phyloP scores from a whole-genome alignment of 208 protist genomes.

The Vickermania spadyakhi region DNA sequence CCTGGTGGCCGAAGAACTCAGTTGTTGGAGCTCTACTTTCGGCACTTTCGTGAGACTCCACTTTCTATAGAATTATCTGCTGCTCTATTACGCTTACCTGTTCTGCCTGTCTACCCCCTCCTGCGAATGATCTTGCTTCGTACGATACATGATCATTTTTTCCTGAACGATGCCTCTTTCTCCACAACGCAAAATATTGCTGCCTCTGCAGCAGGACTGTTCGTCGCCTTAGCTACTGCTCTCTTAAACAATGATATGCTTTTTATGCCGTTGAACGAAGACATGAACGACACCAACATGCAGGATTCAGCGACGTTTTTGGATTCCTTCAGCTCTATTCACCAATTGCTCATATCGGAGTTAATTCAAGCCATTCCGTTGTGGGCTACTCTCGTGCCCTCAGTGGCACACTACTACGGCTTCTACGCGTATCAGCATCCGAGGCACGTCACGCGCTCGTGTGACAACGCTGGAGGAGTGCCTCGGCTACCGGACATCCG shows the following conservation, averaged over 20 bases:
- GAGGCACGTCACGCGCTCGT: constrained; percentile 44
- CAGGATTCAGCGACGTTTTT: too few relatives aligned
- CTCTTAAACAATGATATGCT: constrained; percentile 19
- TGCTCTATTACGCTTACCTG: neutral
- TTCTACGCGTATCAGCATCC: neutral
- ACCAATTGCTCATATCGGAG: constrained; percentile 12
- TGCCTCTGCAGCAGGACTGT: neutral
- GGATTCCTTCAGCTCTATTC: constrained; percentile 14
- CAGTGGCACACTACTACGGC: constrained; percentile 2
- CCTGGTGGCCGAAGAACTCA: neutral
- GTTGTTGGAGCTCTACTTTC: neutral
- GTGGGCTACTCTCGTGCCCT: constrained; percentile 6
- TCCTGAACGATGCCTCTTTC: neutral
- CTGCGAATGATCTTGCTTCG: neutral
- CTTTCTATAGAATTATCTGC: neutral
- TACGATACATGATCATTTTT: neutral
- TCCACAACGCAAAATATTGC: neutral
- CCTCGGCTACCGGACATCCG: too few relatives aligned
- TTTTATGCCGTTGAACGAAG: constrained; percentile 11
- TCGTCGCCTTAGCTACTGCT: constrained; percentile 5
- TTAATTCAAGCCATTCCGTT: constrained; percentile 3
- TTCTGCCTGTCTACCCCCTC: neutral
- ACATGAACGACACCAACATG: constrained; percentile 10
- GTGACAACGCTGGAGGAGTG: too few relatives aligned
- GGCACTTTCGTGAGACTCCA: neutral